Conservation (phyloP, 495 filamentous ascomycete species). For the Xylaria longipes region DNA sequence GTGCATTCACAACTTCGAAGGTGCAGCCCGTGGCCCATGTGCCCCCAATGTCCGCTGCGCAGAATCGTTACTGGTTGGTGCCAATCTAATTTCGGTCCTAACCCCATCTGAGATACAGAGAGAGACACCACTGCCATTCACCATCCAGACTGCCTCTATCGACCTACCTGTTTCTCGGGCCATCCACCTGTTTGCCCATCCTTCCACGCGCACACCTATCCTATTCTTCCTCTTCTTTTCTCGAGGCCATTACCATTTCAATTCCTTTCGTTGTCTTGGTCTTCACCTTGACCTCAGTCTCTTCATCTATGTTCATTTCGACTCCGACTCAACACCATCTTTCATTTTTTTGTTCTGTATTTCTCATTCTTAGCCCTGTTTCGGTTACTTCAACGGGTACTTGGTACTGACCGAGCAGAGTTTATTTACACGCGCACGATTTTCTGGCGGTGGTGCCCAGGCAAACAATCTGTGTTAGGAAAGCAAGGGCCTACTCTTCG, state of each 20-base stretch:
- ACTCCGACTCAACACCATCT: background rate
- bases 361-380: background rate
- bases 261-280: constrained; percentile 9
- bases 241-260: background rate
- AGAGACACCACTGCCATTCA: constrained; percentile 7
- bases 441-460: background rate
- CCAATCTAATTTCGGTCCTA: constrained; percentile 5
- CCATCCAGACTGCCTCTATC: background rate
- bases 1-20: background rate
- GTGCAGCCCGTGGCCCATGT: constrained; percentile 8
- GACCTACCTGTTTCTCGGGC: background rate
- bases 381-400: background rate
- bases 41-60: background rate
- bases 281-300: background rate
- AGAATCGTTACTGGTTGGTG: constrained; percentile 15
- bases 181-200: background rate
- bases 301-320: background rate
- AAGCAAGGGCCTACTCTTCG: background rate
- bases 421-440: background rate
- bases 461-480: background rate
- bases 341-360: background rate
- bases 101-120: constrained; percentile 4
- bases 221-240: background rate
- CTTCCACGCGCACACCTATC: background rate
- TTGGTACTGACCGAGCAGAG: constrained; percentile 1